Percentiles rank a stretch among this genome's conserved stretches.
These are phyloP conservation scores for Teratosphaeria pseudoeucalypti DNA, from an alignment of 2,329 filamentous ascomycete genomes.

Conservation along the genomic window DNA sequence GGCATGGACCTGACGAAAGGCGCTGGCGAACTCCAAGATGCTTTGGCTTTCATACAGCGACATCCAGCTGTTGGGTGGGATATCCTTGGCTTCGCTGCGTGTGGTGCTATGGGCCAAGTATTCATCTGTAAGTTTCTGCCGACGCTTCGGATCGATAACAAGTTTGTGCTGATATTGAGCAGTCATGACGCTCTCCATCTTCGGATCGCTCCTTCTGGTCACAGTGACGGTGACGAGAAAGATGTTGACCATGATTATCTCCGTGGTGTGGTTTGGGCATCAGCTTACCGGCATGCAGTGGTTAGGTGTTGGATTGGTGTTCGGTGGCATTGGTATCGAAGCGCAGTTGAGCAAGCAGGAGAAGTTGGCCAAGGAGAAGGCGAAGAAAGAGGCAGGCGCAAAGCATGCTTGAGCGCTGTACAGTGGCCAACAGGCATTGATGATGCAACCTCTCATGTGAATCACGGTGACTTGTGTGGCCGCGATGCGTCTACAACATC, in stretches of 20 bases:
- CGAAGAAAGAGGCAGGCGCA: conserved; percentile 32
- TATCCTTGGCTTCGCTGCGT: conserved; percentile 79
- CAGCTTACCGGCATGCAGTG: conserved; percentile 79
- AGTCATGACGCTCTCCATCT: conserved; percentile 65
- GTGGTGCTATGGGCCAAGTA: conserved; percentile 85
- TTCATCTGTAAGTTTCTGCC: conserved; percentile 59
- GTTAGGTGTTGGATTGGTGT: conserved; percentile 84
- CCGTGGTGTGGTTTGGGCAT: conserved; percentile 90
- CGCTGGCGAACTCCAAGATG: conserved; percentile 69
- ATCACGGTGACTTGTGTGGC: too few species aligned
- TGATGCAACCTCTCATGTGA: too few species aligned
- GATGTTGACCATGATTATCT: conserved; percentile 98
- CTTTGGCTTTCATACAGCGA: conserved; percentile 66
- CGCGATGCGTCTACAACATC: too few species aligned
- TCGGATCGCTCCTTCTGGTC: conserved; percentile 82
- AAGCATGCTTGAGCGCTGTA: background rate
- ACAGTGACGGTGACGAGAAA: conserved; percentile 96
- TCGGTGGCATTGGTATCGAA: conserved; percentile 90
- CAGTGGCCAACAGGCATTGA: too few species aligned
- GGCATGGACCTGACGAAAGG: conserved; percentile 35
- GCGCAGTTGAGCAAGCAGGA: conserved; percentile 69
- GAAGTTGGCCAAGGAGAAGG: conserved; percentile 69
- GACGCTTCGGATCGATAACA: background rate
- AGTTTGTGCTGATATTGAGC: background rate
- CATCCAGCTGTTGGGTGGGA: conserved; percentile 79